Conservation (phyloP, 257 asterid species). For the Solanum paucissectum region DNA sequence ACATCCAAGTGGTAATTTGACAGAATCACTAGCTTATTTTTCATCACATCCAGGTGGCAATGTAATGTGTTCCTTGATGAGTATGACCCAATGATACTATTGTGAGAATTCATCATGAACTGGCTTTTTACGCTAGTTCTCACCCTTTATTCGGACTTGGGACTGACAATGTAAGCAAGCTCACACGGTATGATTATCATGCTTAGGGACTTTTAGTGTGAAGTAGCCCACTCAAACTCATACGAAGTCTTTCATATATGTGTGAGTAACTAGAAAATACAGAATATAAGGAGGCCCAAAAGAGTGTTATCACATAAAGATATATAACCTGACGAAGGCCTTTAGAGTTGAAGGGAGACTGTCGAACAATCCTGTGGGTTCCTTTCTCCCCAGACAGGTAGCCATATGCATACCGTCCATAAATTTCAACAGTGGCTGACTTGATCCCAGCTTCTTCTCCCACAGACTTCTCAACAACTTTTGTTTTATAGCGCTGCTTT, state of each 20-base stretch:
- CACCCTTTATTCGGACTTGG: not conserved
- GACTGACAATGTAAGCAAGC: not conserved
- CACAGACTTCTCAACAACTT: constrained; percentile 80
- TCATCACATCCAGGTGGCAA: not conserved
- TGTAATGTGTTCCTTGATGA: not conserved
- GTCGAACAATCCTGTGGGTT: constrained; percentile 89
- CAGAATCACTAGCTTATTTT: not conserved
- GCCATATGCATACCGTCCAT: constrained; percentile 86
- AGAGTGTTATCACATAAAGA: not conserved
- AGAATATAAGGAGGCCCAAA: not conserved
- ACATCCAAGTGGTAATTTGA: not conserved
- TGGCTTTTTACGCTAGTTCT: not conserved
- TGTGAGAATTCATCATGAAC: not conserved
- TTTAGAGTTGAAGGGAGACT: constrained; percentile 93
- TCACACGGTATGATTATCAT: not conserved
- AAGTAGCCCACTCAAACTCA: not conserved
- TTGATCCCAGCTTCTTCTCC: constrained; percentile 99
- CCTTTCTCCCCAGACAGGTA: constrained; percentile 97
- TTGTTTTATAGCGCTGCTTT: constrained; percentile 74
- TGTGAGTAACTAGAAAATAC: not conserved
- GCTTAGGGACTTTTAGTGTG: not conserved
- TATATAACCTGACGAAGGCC: constrained; percentile 86
- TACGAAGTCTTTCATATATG: not conserved
- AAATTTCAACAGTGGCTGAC: constrained; percentile 82
- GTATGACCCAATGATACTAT: not conserved